Evolutionary conservation across 2,329 filamentous ascomycete species (phyloP).

Genomic region (Pseudogymnoascus sp.): DNA sequence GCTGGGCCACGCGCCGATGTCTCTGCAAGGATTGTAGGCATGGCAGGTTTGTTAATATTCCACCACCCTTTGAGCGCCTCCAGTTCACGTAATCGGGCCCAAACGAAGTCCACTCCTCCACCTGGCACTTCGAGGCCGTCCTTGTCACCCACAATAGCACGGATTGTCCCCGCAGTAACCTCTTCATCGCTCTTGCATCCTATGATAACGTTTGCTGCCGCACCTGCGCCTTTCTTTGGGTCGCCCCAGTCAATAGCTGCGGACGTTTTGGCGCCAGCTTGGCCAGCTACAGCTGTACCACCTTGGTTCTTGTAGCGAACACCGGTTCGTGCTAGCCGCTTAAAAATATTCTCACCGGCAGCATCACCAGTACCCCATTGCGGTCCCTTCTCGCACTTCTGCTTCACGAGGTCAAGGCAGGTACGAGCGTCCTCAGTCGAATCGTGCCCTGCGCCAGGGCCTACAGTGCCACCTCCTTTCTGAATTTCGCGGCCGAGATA

Average conservation of each 20-base stretch:
- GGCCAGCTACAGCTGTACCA: constrained; percentile 50
- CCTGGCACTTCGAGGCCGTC: constrained; percentile 51
- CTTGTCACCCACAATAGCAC: constrained; percentile 52
- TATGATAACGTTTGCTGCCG: constrained; percentile 49
- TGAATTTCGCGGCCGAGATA: constrained; percentile 86
- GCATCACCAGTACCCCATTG: constrained; percentile 75
- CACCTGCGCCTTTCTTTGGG: constrained; percentile 54
- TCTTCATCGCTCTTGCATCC: constrained; percentile 55
- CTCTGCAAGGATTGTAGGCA: constrained; percentile 14
- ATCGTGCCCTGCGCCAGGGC: constrained; percentile 64
- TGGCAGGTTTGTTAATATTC: constrained; percentile 45
- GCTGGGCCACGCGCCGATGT: neutral
- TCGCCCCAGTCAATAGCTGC: constrained; percentile 89
- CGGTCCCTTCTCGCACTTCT: constrained; percentile 91
- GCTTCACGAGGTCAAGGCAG: constrained; percentile 85
- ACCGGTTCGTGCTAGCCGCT: constrained; percentile 62
- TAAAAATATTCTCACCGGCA: constrained; percentile 83
- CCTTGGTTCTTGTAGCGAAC: constrained; percentile 56
- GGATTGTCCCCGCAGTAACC: constrained; percentile 47
- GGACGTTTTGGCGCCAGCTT: constrained; percentile 53
- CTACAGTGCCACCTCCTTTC: constrained; percentile 54
- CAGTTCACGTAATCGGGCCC: constrained; percentile 59
- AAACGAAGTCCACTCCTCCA: constrained; percentile 60
- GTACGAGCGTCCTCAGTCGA: constrained; percentile 88
- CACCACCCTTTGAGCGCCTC: constrained; percentile 62